phyloP scores from a whole-genome alignment of 2,329 filamentous ascomycete species.

The Trichoderma lentiforme region DNA sequence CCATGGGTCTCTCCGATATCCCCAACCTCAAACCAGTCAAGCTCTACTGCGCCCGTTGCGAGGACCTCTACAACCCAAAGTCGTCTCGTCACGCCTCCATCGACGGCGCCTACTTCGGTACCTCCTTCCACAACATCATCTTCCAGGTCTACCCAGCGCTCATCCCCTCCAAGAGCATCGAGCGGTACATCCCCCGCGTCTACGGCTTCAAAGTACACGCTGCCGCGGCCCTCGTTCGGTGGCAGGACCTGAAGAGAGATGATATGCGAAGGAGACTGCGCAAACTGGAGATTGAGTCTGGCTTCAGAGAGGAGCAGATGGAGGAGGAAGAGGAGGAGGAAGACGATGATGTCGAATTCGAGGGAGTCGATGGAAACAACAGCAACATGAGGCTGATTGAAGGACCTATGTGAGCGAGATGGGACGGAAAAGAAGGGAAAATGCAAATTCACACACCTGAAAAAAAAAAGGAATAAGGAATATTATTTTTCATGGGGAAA shows the following conservation, averaged over 20 bases:
- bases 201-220: constrained; percentile 97
- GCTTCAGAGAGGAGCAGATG: constrained; percentile 69
- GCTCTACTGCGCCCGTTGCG: constrained; percentile 94
- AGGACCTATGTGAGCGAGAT: constrained; percentile 21
- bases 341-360: constrained; percentile 49
- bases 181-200: constrained; percentile 83
- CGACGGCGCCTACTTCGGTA: constrained; percentile 96
- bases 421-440: neutral
- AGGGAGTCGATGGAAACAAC: constrained; percentile 32
- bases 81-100: constrained; percentile 92
- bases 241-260: constrained; percentile 80
- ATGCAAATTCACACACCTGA: neutral
- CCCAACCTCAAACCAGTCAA: constrained; percentile 88
- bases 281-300: constrained; percentile 70
- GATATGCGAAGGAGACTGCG: constrained; percentile 76
- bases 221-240: constrained; percentile 79
- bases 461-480: neutral
- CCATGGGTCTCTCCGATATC: constrained; percentile 89
- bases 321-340: constrained; percentile 60
- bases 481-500: neutral
- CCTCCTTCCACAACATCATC: constrained; percentile 97
- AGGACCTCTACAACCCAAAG: constrained; percentile 98
- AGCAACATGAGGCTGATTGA: constrained; percentile 28
- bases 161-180: constrained; percentile 78
- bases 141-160: constrained; percentile 96